These are phyloP conservation scores for Boletellus sp. DNA, from an alignment of 1,284 basidiomycete genomes.

Conservation along the genomic window DNA sequence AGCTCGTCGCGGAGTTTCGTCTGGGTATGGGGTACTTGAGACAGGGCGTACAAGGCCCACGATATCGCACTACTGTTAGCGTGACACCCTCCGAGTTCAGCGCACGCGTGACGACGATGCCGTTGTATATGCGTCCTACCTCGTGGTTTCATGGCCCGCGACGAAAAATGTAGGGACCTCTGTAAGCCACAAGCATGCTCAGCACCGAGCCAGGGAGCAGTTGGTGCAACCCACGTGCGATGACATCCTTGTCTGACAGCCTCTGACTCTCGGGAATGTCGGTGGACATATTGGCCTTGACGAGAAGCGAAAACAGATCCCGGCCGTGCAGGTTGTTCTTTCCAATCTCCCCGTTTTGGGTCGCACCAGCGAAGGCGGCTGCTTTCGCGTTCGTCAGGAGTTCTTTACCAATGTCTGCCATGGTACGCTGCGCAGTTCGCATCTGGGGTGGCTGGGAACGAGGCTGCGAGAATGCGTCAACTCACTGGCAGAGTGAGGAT, in stretches of 20 bases:
- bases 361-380: slow-evolving; percentile 5
- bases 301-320: slow-evolving; percentile 50
- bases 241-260: slow-evolving; percentile 70
- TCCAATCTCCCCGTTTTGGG: slow-evolving; percentile 26
- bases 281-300: slow-evolving; percentile 63
- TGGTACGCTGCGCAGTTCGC: slow-evolving; percentile 20
- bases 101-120: too few species aligned
- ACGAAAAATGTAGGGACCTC: slow-evolving; percentile 42
- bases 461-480: slow-evolving; percentile 9
- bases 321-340: slow-evolving; percentile 34
- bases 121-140: slow-evolving; percentile 31
- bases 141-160: slow-evolving; percentile 80
- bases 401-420: slow-evolving; percentile 40
- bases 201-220: too few species aligned
- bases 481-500: not conserved
- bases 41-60: slow-evolving; percentile 66
- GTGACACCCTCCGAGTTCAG: not conserved
- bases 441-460: slow-evolving; percentile 9
- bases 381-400: slow-evolving; percentile 46
- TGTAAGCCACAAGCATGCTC: slow-evolving; percentile 6
- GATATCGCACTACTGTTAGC: slow-evolving; percentile 43
- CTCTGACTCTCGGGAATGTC: slow-evolving; percentile 56
- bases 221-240: slow-evolving; percentile 56
- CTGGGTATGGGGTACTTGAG: slow-evolving; percentile 55
- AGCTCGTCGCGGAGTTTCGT: slow-evolving; percentile 69